phyloP scores from a whole-genome alignment of 352 stramenopile genomes.

The Phytophthora idaei region DNA sequence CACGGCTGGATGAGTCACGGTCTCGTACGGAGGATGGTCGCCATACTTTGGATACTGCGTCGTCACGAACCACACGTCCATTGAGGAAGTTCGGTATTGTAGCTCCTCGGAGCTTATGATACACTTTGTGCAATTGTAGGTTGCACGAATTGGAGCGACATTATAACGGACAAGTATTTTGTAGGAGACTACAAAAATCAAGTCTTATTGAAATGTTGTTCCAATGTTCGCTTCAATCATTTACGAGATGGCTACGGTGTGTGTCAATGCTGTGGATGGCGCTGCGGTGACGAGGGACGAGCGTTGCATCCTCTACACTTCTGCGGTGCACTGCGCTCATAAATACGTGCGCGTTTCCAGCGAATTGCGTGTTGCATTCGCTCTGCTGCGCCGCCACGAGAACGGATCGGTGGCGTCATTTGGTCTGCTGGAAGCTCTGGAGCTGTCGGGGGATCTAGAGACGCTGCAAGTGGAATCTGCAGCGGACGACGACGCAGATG shows the following conservation, averaged over 20 bases:
- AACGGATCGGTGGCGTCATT: constrained; percentile 30
- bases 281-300: constrained; percentile 17
- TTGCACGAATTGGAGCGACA: constrained; percentile 3
- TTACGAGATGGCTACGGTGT: constrained; percentile 43
- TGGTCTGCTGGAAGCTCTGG: constrained; percentile 40
- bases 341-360: constrained; percentile 24
- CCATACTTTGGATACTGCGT: constrained; percentile 63
- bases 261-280: constrained; percentile 24
- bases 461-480: constrained; percentile 16
- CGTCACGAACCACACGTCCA: constrained; percentile 80
- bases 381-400: constrained; percentile 25
- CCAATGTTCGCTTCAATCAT: neutral
- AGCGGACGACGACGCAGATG: neutral
- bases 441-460: constrained; percentile 10
- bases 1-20: constrained; percentile 58
- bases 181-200: neutral
- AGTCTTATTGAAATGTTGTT: neutral
- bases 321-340: constrained; percentile 9
- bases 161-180: neutral
- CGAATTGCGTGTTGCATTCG: constrained; percentile 22
- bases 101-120: constrained; percentile 15
- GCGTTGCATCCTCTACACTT: constrained; percentile 39
- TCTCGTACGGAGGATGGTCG: constrained; percentile 61
- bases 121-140: neutral
- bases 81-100: constrained; percentile 13